These are phyloP conservation scores for Chenopodium suecicum DNA, from an alignment of 148 eudicot genomes.

Conservation along the genomic window DNA sequence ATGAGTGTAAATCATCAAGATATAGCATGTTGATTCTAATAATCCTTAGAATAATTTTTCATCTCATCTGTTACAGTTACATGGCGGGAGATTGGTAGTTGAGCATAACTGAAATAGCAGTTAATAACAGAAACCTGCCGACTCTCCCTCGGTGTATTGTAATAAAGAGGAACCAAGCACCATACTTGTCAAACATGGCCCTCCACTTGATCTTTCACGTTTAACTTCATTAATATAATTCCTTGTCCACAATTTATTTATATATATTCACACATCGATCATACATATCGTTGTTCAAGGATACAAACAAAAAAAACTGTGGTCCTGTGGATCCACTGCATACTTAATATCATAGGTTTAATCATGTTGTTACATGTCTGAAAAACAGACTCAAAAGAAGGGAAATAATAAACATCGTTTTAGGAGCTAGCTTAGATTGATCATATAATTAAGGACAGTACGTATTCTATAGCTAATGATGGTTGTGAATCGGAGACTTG, in stretches of 20 bases:
- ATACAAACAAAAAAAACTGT: not conserved
- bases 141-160: not conserved
- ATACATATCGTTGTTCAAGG: not conserved
- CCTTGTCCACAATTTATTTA: no score
- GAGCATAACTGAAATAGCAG: slow-evolving; percentile 17
- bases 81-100: slow-evolving; percentile 13
- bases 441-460: no score
- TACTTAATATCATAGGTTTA: not conserved
- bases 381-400: not conserved
- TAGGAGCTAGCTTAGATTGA: no score
- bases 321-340: not conserved
- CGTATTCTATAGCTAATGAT: not conserved
- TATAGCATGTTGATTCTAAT: not conserved
- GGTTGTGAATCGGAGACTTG: slow-evolving; percentile 67
- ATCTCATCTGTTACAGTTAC: not conserved
- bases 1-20: not conserved
- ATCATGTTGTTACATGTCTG: not conserved
- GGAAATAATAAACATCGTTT: not conserved
- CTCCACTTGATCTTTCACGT: not conserved
- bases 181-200: slow-evolving; percentile 24
- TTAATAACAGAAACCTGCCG: slow-evolving; percentile 16
- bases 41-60: not conserved
- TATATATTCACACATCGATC: no score
- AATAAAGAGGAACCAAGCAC: slow-evolving; percentile 14
- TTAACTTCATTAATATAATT: no score